Evolutionary conservation across 805 yeast genomes (phyloP), one percentile per base, ranked within the genome.

Genomic region (Candida krabiensis): DNA sequence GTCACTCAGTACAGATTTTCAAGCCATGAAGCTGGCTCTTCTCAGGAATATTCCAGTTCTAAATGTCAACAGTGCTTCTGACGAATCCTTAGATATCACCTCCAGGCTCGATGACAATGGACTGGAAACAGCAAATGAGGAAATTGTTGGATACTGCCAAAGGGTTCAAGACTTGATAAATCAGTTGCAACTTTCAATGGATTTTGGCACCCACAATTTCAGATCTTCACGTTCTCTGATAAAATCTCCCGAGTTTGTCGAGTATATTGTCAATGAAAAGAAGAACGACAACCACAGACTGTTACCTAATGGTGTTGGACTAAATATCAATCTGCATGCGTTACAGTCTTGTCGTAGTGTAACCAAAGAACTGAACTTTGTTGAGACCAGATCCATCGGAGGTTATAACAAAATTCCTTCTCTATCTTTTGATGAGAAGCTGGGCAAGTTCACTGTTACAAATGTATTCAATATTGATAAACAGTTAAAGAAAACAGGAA

Each of bases 381-480:
- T 67, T 22, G 66, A 61, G 46, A 58, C 80, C 8, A 70, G 80
- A 57, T 44, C 75, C 25, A 53, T 71, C 11, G 80, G 80, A 16
- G 52, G 53, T 24, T 52, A 47, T 30, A 47, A 52, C 34, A 44
- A 43, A 33, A 41, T 49, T 4, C 55, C 55, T 6, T 27, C 53
- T 2, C 26, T 53, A 15, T 26, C 35, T 5, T 33, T 28, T 26
- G 43, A 44, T 23, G 40, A 37, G 11, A 34, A 21, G 9, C 21
- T 27, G 1, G 38, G 40, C 21, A 19, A 37, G 12, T 47, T 44
- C 21, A 23, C 21, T 4, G 17, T 53, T n/a, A 41, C 41, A 11
- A 23, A 41, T 4, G 31, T 49, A 13, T 51, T 39, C 37, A 46
- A 41, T 28, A 41, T 53, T n/a, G 53, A 53, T 30, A 32, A 34